These are phyloP conservation scores for Kluyveromyces marxianus DNA, from an alignment of 1,139 yeast species.

Conservation along the genomic window DNA sequence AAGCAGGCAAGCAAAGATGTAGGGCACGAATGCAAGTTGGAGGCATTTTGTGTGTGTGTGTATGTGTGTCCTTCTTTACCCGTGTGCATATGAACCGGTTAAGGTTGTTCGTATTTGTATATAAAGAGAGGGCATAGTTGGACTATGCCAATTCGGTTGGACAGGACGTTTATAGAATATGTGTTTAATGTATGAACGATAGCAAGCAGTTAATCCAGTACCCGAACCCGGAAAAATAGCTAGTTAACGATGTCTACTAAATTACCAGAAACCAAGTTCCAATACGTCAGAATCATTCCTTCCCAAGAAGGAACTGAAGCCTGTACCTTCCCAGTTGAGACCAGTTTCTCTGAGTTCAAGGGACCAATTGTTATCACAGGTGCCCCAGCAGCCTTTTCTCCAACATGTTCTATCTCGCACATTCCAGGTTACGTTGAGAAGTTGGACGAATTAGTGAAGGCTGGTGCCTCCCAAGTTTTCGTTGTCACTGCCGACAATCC, in stretches of 20 bases:
- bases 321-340: conserved; percentile 25
- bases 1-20: too few species aligned
- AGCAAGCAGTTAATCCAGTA: too few species aligned
- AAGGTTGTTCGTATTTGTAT: too few species aligned
- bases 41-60: too few species aligned
- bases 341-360: conserved; percentile 24
- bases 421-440: conserved; percentile 65
- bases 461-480: conserved; percentile 66
- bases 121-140: too few species aligned
- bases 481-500: conserved; percentile 78
- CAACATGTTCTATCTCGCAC: conserved; percentile 77
- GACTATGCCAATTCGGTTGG: too few species aligned
- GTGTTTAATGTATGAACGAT: neutral
- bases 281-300: conserved; percentile 21
- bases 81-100: too few species aligned
- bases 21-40: too few species aligned
- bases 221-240: too few species aligned
- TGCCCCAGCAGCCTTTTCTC: conserved; percentile 91
- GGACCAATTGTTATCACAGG: conserved; percentile 56
- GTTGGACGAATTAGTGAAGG: conserved; percentile 41
- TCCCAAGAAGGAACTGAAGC: conserved; percentile 17
- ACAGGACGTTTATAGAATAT: too few species aligned
- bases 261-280: conserved; percentile 19
- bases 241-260: neutral
- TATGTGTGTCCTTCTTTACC: too few species aligned